Evolutionary conservation across 148 eudicot species (phyloP), one percentile per base, ranked within the genome.

Genomic region (Simmondsia chinensis): DNA sequence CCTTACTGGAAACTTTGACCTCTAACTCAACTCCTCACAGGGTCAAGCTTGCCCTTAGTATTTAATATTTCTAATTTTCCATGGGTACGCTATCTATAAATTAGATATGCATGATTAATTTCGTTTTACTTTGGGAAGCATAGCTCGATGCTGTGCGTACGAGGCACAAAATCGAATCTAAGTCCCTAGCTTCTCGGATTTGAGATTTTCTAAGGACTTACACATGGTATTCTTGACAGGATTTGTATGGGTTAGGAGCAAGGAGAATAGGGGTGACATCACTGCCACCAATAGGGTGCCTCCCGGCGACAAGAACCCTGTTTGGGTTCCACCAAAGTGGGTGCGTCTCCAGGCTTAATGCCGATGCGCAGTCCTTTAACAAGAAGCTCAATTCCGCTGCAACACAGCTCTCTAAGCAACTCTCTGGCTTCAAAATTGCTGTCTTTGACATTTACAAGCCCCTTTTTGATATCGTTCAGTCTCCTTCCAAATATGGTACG

Each of bases 191-290:
- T n/a, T n/a, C n/a, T n/a, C n/a, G n/a, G n/a, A n/a, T n/a, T n/a
- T n/a, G n/a, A n/a, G n/a, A n/a, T n/a, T n/a, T n/a, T n/a, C n/a
- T n/a, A n/a, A n/a, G n/a, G n/a, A n/a, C n/a, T n/a, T n/a, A n/a
- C n/a, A n/a, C n/a, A n/a, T n/a, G n/a, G n/a, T n/a, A n/a, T n/a
- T n/a, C n/a, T n/a, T n/a, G n/a, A 56, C 63, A 93, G 99, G 63
- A 68, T 13, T 46, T 93, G 54, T 59, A 93, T 49, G 67, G 73
- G 7, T 29, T 65, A 47, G 99, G 99, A 66, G 99, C 94, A 4
- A 72, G 96, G 46, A 79, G 70, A 47, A 77, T 93, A 1, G 99
- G 99, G n/a, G 99, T 57, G 61, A 93, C 99, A 61, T 74, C 96
- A 38, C 89, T 83, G 17, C 94, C 99, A 3, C 96, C 99, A 43